Base-by-base conservation (phyloP, 139 green algal species). In the Picochlorum costavermella region DNA sequence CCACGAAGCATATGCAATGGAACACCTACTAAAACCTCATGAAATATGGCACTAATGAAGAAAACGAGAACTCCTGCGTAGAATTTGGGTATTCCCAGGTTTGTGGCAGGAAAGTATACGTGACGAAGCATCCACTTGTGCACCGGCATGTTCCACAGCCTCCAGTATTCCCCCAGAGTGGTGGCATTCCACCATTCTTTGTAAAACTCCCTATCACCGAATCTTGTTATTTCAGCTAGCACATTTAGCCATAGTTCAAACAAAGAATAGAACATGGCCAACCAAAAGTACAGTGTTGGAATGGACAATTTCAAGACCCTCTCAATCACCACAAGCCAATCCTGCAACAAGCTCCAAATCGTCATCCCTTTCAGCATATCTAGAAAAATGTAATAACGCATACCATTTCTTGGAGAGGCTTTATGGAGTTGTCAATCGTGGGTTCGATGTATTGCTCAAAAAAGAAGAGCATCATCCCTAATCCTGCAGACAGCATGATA, bases 191-290 rank as follows among this genome's bases (percentile, higher is more conserved):
- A 97, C 87, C 89, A 96, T 69, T 95, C 88, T 78, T 90, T 87
- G 78, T 96, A 97, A 67, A 97, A 97, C 71, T 95, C 90, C 1
- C 91, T 70, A 79, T 97, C 91, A 0, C 81, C 91, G 69, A 97
- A 97, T 28, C 68, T 33, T 30, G 86, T 83, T 26, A 94, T 29
- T 82, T 97, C 91, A 2, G 83, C 90, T 30, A 92, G 29, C 23
- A 97, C 81, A 78, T 96, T 97, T 37, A 96, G 84, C 82, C 78
- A 89, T 1, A 91, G 63, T 61, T 96, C 82, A 75, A 96, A 95
- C 23, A 95, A 71, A 26, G 75, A 70, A 70, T 90, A 90, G 75
- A 96, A 95, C 64, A 86, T 84, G 68, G 77, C 72, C 37, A 97
- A 78, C 89, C 90, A 97, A 70, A 84, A 84, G 75, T 96, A 96